phyloP scores from a whole-genome alignment of 371 early-diverging fungal genomes.

The Mucor racemosus region DNA sequence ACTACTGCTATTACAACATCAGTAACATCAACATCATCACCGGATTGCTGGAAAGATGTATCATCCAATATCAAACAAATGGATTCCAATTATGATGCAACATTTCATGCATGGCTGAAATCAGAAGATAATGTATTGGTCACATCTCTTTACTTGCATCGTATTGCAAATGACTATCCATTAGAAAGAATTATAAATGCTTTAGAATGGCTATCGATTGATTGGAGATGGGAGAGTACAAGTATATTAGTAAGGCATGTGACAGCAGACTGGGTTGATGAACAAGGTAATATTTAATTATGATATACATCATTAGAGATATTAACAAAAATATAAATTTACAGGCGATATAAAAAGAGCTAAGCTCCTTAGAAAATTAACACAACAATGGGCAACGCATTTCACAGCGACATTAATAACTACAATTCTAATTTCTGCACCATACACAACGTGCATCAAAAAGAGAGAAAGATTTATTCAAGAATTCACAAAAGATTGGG shows the following conservation, averaged over 20 bases:
- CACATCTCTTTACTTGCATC: constrained; percentile 69
- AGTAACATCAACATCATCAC: background rate
- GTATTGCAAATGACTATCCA: constrained; percentile 76
- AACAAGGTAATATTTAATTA: constrained; percentile 28
- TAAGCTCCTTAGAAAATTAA: constrained; percentile 56
- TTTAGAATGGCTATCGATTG: constrained; percentile 71
- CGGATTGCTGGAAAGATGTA: constrained; percentile 63
- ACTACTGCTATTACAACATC: background rate
- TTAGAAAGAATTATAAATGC: constrained; percentile 71
- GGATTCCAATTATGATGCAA: constrained; percentile 75
- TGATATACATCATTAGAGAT: background rate
- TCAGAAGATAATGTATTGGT: constrained; percentile 76
- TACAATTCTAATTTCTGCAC: constrained; percentile 44
- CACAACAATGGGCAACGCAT: constrained; percentile 66
- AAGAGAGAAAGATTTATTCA: constrained; percentile 69
- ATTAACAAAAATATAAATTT: background rate
- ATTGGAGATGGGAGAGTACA: constrained; percentile 71
- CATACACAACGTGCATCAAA: constrained; percentile 35
- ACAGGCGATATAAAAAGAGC: constrained; percentile 61
- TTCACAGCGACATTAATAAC: constrained; percentile 58
- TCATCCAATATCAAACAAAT: constrained; percentile 68
- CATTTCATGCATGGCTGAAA: constrained; percentile 75
- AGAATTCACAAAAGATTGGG: constrained; percentile 75
- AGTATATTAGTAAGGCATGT: constrained; percentile 67
- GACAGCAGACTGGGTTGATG: constrained; percentile 68